phyloP scores from a whole-genome alignment of 805 yeast genomes.

The Yamadazyma ubonensis region DNA sequence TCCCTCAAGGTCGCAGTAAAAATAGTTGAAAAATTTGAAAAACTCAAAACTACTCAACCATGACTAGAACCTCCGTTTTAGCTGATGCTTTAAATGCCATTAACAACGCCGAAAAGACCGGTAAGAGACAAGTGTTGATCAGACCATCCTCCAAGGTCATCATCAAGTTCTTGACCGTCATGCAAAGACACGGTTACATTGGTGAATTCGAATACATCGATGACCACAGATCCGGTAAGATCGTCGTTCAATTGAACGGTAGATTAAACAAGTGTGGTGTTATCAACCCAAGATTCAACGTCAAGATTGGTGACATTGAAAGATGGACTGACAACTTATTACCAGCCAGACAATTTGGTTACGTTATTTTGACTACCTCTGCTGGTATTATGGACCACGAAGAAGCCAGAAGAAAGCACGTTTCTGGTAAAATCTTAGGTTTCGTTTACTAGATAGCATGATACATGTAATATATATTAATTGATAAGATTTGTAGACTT shows the following conservation, averaged over 20 bases:
- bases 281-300: slow-evolving; percentile 97
- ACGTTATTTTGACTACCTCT: slow-evolving; percentile 95
- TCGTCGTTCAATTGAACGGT: slow-evolving; percentile 95
- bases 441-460: slow-evolving; percentile 73
- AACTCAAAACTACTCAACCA: slow-evolving; percentile 22
- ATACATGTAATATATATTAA: slow-evolving; percentile 12
- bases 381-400: slow-evolving; percentile 99
- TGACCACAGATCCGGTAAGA: slow-evolving; percentile 98
- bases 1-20: neutral
- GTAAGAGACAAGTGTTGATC: slow-evolving; percentile 97
- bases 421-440: slow-evolving; percentile 97
- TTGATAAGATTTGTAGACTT: neutral
- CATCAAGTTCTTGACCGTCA: slow-evolving; percentile 93
- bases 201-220: slow-evolving; percentile 98
- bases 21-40: slow-evolving; percentile 7
- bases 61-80: slow-evolving; percentile 98
- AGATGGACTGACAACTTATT: slow-evolving; percentile 98
- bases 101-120: slow-evolving; percentile 99
- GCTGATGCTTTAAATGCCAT: slow-evolving; percentile 98
- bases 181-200: slow-evolving; percentile 98
- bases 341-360: slow-evolving; percentile 99
- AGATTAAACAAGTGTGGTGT: slow-evolving; percentile 99
- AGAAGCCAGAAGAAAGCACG: slow-evolving; percentile 99
- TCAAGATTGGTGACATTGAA: slow-evolving; percentile 91
- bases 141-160: slow-evolving; percentile 98